Evolutionary conservation across 106 monocot genomes (phyloP).

Genomic region (Gastrodia elata): DNA sequence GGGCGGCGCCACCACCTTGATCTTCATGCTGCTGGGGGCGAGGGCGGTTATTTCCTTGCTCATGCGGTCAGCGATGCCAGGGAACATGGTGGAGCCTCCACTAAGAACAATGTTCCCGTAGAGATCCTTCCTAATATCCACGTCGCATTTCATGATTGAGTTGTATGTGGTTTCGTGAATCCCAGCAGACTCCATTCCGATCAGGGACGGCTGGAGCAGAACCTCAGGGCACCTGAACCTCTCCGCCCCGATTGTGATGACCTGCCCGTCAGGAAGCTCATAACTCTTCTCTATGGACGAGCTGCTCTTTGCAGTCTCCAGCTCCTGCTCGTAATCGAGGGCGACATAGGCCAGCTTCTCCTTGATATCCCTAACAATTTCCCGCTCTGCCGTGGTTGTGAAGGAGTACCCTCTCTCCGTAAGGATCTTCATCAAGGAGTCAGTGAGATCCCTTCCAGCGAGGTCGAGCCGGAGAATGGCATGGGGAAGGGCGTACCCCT

Average conservation of each 20-base stretch:
- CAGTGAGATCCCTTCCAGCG: slow-evolving; percentile 25
- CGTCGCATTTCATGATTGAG: slow-evolving; percentile 7
- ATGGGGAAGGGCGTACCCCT: slow-evolving; percentile 25
- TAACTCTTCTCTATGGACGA: slow-evolving; percentile 1
- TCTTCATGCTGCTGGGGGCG: slow-evolving; percentile 6
- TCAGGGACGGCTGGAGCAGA: neutral
- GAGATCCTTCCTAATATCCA: neutral
- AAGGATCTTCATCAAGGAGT: slow-evolving; percentile 26
- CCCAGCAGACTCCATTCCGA: slow-evolving; percentile 3
- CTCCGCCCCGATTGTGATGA: slow-evolving; percentile 1
- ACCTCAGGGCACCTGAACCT: slow-evolving; percentile 5
- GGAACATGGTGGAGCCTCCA: slow-evolving; percentile 10
- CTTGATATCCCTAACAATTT: slow-evolving; percentile 3
- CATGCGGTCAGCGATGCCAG: slow-evolving; percentile 4
- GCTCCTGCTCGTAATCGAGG: slow-evolving; percentile 5
- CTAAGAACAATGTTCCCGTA: slow-evolving; percentile 5
- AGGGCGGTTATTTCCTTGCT: slow-evolving; percentile 1
- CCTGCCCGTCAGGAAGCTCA: slow-evolving; percentile 1
- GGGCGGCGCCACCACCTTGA: slow-evolving; percentile 4
- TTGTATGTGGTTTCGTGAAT: slow-evolving; percentile 7
- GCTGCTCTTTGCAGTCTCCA: slow-evolving; percentile 1
- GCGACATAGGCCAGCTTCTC: slow-evolving; percentile 5
- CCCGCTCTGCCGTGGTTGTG: slow-evolving; percentile 21
- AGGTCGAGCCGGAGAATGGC: slow-evolving; percentile 28
- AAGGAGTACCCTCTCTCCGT: slow-evolving; percentile 30